A percentile compares a stretch with the other conserved stretches of the same genome.
These are phyloP conservation scores for Paraphaeosphaeria sporulosa DNA, from an alignment of 2,329 filamentous ascomycete species.

Conservation along the genomic window DNA sequence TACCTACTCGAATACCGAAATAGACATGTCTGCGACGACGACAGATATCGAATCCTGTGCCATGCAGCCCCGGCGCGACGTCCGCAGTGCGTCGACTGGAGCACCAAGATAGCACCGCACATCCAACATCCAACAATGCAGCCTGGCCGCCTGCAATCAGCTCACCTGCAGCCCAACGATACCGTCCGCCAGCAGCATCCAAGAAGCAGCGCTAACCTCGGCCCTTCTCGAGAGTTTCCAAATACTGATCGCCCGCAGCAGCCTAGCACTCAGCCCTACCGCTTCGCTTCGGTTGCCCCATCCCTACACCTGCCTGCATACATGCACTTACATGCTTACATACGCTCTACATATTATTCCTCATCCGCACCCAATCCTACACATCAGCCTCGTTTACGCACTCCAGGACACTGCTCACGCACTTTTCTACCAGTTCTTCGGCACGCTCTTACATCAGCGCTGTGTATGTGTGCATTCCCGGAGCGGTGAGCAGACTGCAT, in stretches of 20 bases:
- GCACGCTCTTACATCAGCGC: constrained; percentile 1
- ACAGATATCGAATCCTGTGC: background rate
- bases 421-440: background rate
- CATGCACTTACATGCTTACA: background rate
- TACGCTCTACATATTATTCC: background rate
- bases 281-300: no score
- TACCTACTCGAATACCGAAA: constrained; percentile 8
- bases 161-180: background rate
- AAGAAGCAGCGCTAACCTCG: background rate
- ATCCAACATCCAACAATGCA: background rate
- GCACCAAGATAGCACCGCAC: background rate
- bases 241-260: background rate
- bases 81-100: background rate
- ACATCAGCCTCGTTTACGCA: constrained; percentile 2
- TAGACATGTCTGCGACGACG: background rate
- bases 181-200: background rate
- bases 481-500: constrained; percentile 2
- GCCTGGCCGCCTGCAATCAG: background rate
- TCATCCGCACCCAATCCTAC: background rate
- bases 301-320: no score
- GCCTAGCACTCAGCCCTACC: background rate
- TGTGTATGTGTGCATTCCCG: background rate
- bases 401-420: background rate
- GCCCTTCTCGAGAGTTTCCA: background rate
- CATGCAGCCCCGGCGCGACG: constrained; percentile 2